phyloP scores from a whole-genome alignment of 306 rosid species.

The Mimosa pudica region DNA sequence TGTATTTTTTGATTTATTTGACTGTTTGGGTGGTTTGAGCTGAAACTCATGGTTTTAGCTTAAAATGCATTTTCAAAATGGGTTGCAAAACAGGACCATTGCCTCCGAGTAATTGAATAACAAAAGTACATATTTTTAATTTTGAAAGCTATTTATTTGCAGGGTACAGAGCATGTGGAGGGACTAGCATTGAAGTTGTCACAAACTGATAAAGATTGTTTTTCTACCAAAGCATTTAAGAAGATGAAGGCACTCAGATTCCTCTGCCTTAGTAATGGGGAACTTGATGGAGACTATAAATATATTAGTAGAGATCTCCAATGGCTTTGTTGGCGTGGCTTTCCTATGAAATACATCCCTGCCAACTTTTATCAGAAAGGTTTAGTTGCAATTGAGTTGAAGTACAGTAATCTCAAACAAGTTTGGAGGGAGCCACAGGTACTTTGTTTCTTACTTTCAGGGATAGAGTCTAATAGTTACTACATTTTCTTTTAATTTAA shows the following conservation, averaged over 20 bases:
- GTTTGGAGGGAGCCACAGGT: too few species aligned
- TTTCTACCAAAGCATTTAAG: not conserved
- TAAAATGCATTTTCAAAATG: too few species aligned
- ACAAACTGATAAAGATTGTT: not conserved
- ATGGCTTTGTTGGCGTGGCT: not conserved
- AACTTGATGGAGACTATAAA: not conserved
- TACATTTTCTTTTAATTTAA: too few species aligned
- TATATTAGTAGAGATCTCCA: not conserved
- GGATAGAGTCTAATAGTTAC: too few species aligned
- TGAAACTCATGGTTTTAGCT: too few species aligned
- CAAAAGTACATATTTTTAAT: not conserved
- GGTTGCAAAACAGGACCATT: not conserved
- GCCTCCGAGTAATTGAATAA: not conserved
- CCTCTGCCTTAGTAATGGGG: not conserved
- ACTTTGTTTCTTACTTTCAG: too few species aligned
- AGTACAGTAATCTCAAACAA: too few species aligned
- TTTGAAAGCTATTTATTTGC: not conserved
- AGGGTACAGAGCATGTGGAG: not conserved
- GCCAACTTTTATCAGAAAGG: not conserved
- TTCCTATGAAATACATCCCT: constrained; percentile 1
- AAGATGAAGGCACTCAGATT: not conserved
- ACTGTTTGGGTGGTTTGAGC: too few species aligned
- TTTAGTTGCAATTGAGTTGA: too few species aligned
- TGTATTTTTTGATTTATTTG: too few species aligned
- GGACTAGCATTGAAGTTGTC: not conserved